Evolutionary conservation across 1,284 basidiomycete genomes (phyloP), one percentile per base, ranked within the genome.

Genomic region (Cutaneotrichosporon dermatis): DNA sequence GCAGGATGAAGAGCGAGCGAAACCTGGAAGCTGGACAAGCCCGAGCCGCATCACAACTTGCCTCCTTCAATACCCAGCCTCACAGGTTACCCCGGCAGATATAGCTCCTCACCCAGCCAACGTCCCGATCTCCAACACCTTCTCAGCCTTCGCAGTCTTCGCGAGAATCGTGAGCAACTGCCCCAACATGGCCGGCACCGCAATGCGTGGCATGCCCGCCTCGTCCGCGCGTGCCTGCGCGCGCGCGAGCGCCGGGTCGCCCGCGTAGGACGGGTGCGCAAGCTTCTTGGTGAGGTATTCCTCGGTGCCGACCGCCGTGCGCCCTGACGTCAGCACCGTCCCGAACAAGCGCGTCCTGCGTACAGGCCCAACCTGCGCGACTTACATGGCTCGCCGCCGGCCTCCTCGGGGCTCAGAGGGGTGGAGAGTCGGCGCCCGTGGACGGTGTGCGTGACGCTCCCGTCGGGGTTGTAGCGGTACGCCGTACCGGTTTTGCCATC

Each of bases 111-210:
- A 75, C 68, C 74, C 74, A 12, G 63, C 67, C 11, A 74, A 50
- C 6, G 75, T 76, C 4, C 75, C 75, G 45, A 76, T 71, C 54
- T 76, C 75, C 9, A 76, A 44, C 8, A 76, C 64, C 40, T 66
- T 67, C 57, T 66, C 67, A 1, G 72, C 75, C 13, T 56, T 55
- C 36, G 71, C 65, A 8, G 60, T 59, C 59, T 62, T 71, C 2
- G 66, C 67, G 12, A 75, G 54, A n/a, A 75, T 60, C 10, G 59
- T 65, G n/a, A 76, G 51, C 54, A 73, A 66, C 58, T 76, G 75
- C 1, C 72, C 75, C 1, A 64, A 37, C 56, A 56, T 49, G 16
- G 46, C 25, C 2, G 51, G 16, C 3, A 76, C 68, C 0, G 67
- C 61, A 16, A 75, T 76, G 12, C 49, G 33, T 8, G 73, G 74